Evolutionary conservation across 2,329 filamentous ascomycete species (phyloP), one percentile per base, ranked within the genome.

Genomic region (Fusarium piperis): DNA sequence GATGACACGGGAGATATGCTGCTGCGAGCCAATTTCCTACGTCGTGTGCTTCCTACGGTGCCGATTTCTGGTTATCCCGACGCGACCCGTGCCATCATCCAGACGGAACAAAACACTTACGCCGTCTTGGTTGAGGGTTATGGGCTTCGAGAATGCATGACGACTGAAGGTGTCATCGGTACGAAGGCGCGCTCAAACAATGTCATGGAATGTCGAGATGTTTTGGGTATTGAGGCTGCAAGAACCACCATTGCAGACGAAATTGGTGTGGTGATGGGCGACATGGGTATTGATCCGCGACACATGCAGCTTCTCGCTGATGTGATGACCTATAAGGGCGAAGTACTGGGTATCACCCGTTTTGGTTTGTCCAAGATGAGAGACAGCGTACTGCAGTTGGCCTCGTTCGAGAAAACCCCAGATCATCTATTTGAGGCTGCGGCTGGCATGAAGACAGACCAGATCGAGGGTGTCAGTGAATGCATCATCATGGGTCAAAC

Each of bases 401-500:
- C 96, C 0, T 95, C 92, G 18, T 99, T 99, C 79, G 96, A 99
- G 83, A 98, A 98, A 88, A 99, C 96, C 52, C 94, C 96, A 0
- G 96, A 99, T 79, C 96, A 99, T 82, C 83, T 99, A 41, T 99
- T 99, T 78, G 95, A 98, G 71, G 96, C 96, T 3, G 96, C 95
- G 8, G 93, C 94, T 6, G 91, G 92, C 63, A 97, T 97, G 87
- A 98, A 98, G 85, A 92, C 90, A 30, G 96, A 99, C 83, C 87
- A 89, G 70, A 97, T 99, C 67, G 93, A 97, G 80, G 96, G 96
- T 76, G 96, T 99, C 11, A 93, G 90, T 62, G 96, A 99, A 83
- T 97, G 94, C 82, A 98, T 99, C 79, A 99, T 99, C 79, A 96
- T 98, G 92, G 96, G 96, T 16, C 95, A 98, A 86, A 95, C 92